Evolutionary conservation across 2,329 filamentous ascomycete genomes (phyloP).

Genomic region (Orbilia blumenaviensis): DNA sequence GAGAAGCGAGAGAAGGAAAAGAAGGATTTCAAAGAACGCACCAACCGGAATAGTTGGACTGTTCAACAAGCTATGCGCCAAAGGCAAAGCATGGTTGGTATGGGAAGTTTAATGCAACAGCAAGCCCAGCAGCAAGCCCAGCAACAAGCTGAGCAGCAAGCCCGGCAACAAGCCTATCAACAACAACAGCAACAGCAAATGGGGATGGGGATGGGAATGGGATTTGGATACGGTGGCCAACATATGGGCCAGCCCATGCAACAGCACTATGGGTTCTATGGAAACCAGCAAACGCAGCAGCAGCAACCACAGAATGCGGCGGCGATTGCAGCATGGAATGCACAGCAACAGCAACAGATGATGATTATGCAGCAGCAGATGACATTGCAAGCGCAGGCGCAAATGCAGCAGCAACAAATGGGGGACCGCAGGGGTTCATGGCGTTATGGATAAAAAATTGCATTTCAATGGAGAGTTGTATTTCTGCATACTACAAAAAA

Average conservation of each 20-base stretch:
- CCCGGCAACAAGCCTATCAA: constrained; percentile 58
- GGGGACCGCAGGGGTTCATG: constrained; percentile 15
- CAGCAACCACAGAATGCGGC: not conserved
- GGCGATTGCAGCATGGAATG: not conserved
- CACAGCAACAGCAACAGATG: constrained; percentile 35
- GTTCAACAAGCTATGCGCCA: constrained; percentile 78
- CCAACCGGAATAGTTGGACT: constrained; percentile 68
- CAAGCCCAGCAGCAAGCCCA: constrained; percentile 57
- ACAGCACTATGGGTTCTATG: constrained; percentile 58
- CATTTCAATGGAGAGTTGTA: not conserved
- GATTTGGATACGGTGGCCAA: constrained; percentile 56
- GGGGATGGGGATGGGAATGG: not conserved
- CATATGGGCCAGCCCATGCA: constrained; percentile 48
- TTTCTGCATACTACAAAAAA: too few relatives aligned
- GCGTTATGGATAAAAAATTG: constrained; percentile 29
- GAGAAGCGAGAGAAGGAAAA: constrained; percentile 81
- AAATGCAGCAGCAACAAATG: constrained; percentile 6
- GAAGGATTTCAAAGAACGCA: constrained; percentile 68
- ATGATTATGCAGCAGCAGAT: constrained; percentile 36
- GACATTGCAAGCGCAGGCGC: constrained; percentile 19
- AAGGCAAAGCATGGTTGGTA: constrained; percentile 64
- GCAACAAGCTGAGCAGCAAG: constrained; percentile 55
- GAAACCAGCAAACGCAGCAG: constrained; percentile 4
- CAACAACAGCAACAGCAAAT: constrained; percentile 59
- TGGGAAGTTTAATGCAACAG: constrained; percentile 54